Base-by-base conservation (phyloP, 1,139 yeast species). In the Kluyveromyces sp. region DNA sequence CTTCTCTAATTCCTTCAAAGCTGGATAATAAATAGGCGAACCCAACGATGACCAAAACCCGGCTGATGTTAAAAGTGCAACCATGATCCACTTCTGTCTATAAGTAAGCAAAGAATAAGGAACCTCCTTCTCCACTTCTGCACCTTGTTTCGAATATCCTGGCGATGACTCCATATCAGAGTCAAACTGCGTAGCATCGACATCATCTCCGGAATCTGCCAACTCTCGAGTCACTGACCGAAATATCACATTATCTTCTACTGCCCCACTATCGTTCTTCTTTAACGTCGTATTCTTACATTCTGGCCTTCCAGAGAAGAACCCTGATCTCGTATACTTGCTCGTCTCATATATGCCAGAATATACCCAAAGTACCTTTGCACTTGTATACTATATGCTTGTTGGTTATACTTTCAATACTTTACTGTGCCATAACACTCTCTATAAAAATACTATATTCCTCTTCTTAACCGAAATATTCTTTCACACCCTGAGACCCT, bases 1-100 rank as follows among this genome's bases (percentile, higher is more conserved):
- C 1, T 63, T 54, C 26, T 78, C 73, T n/a, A 87, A 61, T 30
- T 71, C 60, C 45, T 50, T 55, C 30, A 61, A 47, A 6, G 65
- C 66, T 3, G 66, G 66, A 50, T 61, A 61, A 45, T 60, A 60
- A 36, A 60, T 60, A 26, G 67, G 67, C 8, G 66, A 63, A 28
- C 65, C 67, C 35, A 63, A 47, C 3, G 67, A 63, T 2, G 66
- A 63, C 65, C 66, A 63, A 46, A 63, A 63, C 7, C 66, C 66
- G 32, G 64, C 61, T 49, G 58, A 56, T 4, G 65, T 60, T 38
- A 63, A 48, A 25, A 63, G 45, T 0, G 54, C 55, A 2, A 63
- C 64, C 64, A 61, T 62, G 4, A 44, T 45, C 63, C 65, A 62
- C 45, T 63, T 60, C 43, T 61, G 62, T 7, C 46, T 34, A 38